A percentile compares a stretch with the other conserved stretches of the same genome.
Conservation (phyloP, 805 yeast genomes). For the Pichia manshurica region DNA sequence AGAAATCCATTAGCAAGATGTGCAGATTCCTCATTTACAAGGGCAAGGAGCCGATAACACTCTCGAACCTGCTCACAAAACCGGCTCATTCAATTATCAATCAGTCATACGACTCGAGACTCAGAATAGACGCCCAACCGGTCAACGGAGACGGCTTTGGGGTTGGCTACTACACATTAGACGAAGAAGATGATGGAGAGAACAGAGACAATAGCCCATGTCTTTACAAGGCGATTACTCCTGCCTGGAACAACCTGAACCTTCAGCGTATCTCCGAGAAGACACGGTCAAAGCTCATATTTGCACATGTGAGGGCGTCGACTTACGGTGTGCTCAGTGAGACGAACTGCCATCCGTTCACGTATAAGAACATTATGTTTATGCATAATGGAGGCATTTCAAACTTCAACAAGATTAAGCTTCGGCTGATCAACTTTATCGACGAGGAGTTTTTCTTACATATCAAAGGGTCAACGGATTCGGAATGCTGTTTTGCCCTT, state of each 20-base stretch:
- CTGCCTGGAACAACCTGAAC: slow-evolving; percentile 96
- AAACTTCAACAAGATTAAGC: slow-evolving; percentile 66
- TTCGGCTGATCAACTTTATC: slow-evolving; percentile 63
- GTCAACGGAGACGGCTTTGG: slow-evolving; percentile 99
- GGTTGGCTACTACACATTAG: slow-evolving; percentile 82
- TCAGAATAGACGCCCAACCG: slow-evolving; percentile 84
- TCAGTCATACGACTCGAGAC: slow-evolving; percentile 87
- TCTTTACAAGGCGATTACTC: slow-evolving; percentile 90
- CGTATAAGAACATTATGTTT: slow-evolving; percentile 80
- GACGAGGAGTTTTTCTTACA: slow-evolving; percentile 72
- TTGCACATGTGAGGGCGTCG: slow-evolving; percentile 95
- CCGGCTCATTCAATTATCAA: slow-evolving; percentile 98
- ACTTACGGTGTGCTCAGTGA: slow-evolving; percentile 93
- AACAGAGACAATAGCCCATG: slow-evolving; percentile 54
- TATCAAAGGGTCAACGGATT: slow-evolving; percentile 92
- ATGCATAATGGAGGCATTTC: slow-evolving; percentile 96
- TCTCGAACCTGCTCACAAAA: slow-evolving; percentile 81
- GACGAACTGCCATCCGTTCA: slow-evolving; percentile 96
- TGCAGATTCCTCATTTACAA: slow-evolving; percentile 90
- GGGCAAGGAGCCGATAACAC: slow-evolving; percentile 80
- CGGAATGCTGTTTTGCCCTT: slow-evolving; percentile 91
- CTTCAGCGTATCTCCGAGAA: slow-evolving; percentile 80
- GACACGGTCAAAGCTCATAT: slow-evolving; percentile 76
- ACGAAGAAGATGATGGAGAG: slow-evolving; percentile 31
- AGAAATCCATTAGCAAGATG: slow-evolving; percentile 51